Evolutionary conservation across 2,329 filamentous ascomycete species (phyloP), one percentile per base, ranked within the genome.

Genomic region (Talaromyces rugulosus): DNA sequence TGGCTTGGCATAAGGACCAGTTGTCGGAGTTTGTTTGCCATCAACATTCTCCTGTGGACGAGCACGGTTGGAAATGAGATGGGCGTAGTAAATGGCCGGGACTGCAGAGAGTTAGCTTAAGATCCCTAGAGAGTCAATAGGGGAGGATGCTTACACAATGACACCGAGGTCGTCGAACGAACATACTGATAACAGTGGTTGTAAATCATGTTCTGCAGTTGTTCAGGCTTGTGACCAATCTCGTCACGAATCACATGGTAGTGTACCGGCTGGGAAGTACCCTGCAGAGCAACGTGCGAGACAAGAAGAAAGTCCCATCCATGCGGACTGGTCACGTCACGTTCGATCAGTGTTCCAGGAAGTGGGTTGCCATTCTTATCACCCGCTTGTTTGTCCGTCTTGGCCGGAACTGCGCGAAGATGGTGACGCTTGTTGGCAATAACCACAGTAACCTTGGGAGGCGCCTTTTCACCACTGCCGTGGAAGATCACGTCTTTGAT

Each of bases 381-480:
- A 5, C 78, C 83, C 12, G 80, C 76, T 2, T 62, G 64, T 9
- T 67, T 72, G 62, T 84, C 82, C 18, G 74, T 77, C 0, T 79
- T 75, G 55, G 85, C 83, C 0, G 95, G 94, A 80, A 98, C 98
- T 74, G 96, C 92, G 16, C 95, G 90, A 59, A 96, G 87, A 70
- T 97, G 94, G 68, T 99, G 95, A 3, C 95, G 89, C 83, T 99
- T 99, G 1, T 91, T 93, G 1, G 91, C 93, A 53, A 98, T 85
- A 47, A 96, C 86, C 11, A 96, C 92, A 0, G 92, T 92, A 70
- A 97, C 88, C 72, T 90, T 90, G 2, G 90, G 83, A 14, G 77
- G 63, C 68, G 67, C 82, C 56, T 72, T 69, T 23, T 70, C 69
- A 23, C 70, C 66, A 18, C 68, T 69, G 6, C 74, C 61, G 5